Conservation (phyloP, 2,329 filamentous ascomycete genomes). For the Fusarium buxicola region DNA sequence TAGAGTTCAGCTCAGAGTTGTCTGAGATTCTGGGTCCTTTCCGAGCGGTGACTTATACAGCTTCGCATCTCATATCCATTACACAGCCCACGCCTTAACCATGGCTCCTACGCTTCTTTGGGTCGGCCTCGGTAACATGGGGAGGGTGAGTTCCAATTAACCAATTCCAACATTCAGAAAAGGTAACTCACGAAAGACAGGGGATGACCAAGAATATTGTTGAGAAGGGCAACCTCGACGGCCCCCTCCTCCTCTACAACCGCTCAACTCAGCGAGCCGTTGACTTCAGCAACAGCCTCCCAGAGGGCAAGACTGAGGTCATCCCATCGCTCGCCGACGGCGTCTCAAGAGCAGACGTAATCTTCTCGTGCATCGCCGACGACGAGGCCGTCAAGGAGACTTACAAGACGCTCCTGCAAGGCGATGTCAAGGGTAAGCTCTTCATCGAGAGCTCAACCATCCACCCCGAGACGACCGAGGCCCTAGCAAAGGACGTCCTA, state of each 20-base stretch:
- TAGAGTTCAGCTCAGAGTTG: not conserved
- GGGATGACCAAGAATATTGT: conserved; percentile 88
- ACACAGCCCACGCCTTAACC: not conserved
- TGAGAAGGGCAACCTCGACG: conserved; percentile 77
- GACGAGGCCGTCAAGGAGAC: conserved; percentile 77
- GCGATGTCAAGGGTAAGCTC: conserved; percentile 74
- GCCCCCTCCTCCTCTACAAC: conserved; percentile 84
- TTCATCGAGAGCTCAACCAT: conserved; percentile 91
- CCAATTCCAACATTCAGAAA: not conserved
- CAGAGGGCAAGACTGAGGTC: conserved; percentile 71
- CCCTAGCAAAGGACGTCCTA: conserved; percentile 68
- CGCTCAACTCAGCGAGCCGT: conserved; percentile 75
- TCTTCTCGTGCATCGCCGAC: conserved; percentile 85
- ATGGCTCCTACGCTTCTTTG: conserved; percentile 76
- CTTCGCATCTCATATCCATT: not conserved
- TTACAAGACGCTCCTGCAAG: conserved; percentile 66
- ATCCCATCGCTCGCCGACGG: conserved; percentile 73
- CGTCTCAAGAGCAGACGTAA: conserved; percentile 76
- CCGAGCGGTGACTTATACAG: not conserved
- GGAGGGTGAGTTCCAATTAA: conserved; percentile 66
- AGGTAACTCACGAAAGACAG: conserved; percentile 54
- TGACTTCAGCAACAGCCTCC: conserved; percentile 71
- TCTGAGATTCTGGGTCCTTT: not conserved
- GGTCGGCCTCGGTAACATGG: conserved; percentile 91
- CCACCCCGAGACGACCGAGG: conserved; percentile 82